Evolutionary conservation across 306 rosid species (phyloP).

Genomic region (Glycine latifolia): DNA sequence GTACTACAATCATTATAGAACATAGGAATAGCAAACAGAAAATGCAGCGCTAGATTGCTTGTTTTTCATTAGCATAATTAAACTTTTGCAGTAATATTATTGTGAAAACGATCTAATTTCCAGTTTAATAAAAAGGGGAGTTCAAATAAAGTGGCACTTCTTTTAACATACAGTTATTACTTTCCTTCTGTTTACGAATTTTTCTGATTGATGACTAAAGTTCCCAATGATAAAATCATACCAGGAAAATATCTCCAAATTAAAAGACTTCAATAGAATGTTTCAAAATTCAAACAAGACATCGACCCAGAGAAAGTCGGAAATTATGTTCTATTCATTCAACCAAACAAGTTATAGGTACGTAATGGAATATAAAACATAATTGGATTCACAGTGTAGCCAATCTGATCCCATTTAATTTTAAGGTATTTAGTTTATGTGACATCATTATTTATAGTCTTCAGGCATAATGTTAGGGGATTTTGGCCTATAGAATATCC

Average conservation of each 20-base stretch:
- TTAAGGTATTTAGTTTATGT: not conserved
- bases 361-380: not conserved
- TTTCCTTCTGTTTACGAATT: not conserved
- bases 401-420: not conserved
- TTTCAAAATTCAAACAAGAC: not conserved
- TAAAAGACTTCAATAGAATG: not conserved
- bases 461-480: slow-evolving; percentile 3
- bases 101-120: not conserved
- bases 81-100: slow-evolving; percentile 8
- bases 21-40: slow-evolving; percentile 17
- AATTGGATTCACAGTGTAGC: not conserved
- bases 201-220: not conserved
- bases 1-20: slow-evolving; percentile 32
- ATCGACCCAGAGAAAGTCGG: not conserved
- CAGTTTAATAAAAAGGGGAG: not conserved
- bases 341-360: not conserved
- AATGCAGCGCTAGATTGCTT: not conserved
- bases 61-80: slow-evolving; percentile 37
- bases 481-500: slow-evolving; percentile 30
- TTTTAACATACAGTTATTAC: not conserved
- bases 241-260: not conserved
- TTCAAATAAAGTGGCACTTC: not conserved
- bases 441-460: not conserved
- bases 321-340: not conserved
- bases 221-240: not conserved